Evolutionary conservation across 2,329 filamentous ascomycete species (phyloP).

Genomic region (Fonsecaea monophora): DNA sequence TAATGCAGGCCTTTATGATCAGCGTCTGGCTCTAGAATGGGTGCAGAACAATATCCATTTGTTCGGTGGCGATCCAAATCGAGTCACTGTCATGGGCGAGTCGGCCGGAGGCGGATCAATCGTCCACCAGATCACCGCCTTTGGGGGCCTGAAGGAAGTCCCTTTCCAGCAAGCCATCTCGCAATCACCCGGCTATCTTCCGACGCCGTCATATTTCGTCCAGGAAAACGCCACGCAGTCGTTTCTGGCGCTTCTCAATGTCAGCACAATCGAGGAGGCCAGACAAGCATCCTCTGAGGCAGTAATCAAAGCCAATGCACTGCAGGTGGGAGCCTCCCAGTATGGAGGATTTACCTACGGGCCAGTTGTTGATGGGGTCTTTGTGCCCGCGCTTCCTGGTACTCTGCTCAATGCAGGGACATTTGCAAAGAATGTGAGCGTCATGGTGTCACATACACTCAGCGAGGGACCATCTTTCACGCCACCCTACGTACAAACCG

Average conservation of each 20-base stretch:
- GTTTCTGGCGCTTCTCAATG: conserved; percentile 53
- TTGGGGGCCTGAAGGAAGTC: conserved; percentile 49
- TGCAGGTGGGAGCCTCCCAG: conserved; percentile 48
- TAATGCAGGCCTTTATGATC: conserved; percentile 57
- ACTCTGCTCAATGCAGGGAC: conserved; percentile 50
- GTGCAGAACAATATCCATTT: conserved; percentile 60
- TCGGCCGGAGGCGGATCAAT: conserved; percentile 61
- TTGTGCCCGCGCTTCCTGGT: conserved; percentile 56
- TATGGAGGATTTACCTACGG: conserved; percentile 55
- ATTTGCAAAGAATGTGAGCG: conserved; percentile 53
- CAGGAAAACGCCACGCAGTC: conserved; percentile 50
- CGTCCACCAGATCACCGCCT: conserved; percentile 63
- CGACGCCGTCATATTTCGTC: conserved; percentile 43
- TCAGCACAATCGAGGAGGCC: conserved; percentile 54
- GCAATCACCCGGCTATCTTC: conserved; percentile 53
- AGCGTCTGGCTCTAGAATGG: conserved; percentile 66
- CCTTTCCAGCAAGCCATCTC: conserved; percentile 51
- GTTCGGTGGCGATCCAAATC: conserved; percentile 62
- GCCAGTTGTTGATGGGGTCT: conserved; percentile 59
- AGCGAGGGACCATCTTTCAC: conserved; percentile 54
- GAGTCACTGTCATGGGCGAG: conserved; percentile 60
- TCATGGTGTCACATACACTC: conserved; percentile 56
- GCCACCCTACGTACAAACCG: conserved; percentile 44
- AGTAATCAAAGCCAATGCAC: conserved; percentile 54
- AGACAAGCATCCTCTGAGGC: conserved; percentile 49